Percentiles rank a stretch among this genome's conserved stretches.
Evolutionary conservation across 2,329 filamentous ascomycete species (phyloP).

Genomic region (Epichloe aotearoae): DNA sequence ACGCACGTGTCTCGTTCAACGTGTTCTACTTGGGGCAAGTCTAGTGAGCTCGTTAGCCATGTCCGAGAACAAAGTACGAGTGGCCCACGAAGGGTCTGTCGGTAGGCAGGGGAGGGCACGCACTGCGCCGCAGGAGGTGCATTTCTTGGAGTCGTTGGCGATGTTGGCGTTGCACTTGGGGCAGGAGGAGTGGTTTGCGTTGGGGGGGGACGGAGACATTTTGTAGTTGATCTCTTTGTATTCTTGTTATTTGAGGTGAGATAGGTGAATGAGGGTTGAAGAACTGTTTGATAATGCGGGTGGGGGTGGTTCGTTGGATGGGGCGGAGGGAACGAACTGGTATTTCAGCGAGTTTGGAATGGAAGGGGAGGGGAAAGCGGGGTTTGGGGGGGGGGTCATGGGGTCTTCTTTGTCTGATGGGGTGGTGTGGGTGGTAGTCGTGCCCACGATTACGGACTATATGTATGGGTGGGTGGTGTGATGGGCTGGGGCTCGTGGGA

Average conservation of each 20-base stretch:
- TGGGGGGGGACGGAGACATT: neutral
- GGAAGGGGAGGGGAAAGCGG: too few relatives aligned
- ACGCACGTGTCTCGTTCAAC: too few relatives aligned
- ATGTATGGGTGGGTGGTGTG: too few relatives aligned
- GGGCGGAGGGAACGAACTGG: too few relatives aligned
- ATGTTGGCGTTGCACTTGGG: conserved; percentile 42
- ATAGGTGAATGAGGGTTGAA: neutral
- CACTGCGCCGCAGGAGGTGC: conserved; percentile 44
- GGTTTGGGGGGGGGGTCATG: too few relatives aligned
- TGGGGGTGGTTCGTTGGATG: too few relatives aligned
- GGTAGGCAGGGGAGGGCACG: conserved; percentile 13
- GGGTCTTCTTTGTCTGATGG: too few relatives aligned
- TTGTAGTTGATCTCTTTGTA: neutral
- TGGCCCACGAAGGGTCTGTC: neutral
- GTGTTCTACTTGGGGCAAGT: conserved; percentile 19
- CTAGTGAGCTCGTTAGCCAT: conserved; percentile 7
- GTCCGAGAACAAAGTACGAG: neutral
- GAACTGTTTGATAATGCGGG: too few relatives aligned
- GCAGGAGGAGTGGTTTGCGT: conserved; percentile 27
- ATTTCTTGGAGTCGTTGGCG: conserved; percentile 35
- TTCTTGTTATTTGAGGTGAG: neutral
- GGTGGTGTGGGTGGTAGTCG: too few relatives aligned
- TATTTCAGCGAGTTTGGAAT: too few relatives aligned
- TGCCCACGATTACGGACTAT: too few relatives aligned
- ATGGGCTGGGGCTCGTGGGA: too few relatives aligned